phyloP scores from a whole-genome alignment of 495 filamentous ascomycete genomes.

The Hypoxylon cercidicola region DNA sequence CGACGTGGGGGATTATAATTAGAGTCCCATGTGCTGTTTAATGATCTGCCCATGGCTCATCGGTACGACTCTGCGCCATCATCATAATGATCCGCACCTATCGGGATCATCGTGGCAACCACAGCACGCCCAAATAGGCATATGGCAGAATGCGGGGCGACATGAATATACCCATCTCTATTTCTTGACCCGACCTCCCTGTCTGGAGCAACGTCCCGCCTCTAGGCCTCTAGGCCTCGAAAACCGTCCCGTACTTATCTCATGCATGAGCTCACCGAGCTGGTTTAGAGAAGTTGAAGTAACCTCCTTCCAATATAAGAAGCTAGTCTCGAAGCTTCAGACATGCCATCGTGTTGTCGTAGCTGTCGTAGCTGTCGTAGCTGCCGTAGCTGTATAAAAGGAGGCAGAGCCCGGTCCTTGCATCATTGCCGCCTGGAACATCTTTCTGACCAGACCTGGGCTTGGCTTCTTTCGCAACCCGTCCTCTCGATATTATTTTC shows the following conservation, averaged over 20 bases:
- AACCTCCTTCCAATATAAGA: constrained; percentile 30
- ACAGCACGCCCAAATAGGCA: neutral
- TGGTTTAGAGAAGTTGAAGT: neutral
- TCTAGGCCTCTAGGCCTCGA: neutral
- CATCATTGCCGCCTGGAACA: neutral
- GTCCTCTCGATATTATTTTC: neutral
- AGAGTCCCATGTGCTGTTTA: constrained; percentile 11
- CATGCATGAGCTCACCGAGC: neutral
- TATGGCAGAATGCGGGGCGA: constrained; percentile 26
- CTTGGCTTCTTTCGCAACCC: neutral
- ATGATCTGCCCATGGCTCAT: constrained; percentile 9
- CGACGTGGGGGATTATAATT: constrained; percentile 18
- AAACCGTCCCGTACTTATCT: constrained; percentile 14
- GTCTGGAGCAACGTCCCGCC: constrained; percentile 9
- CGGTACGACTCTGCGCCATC: constrained; percentile 20
- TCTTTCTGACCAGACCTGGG: neutral
- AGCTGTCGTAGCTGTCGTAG: neutral
- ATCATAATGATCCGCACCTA: constrained; percentile 24
- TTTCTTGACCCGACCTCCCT: constrained; percentile 8
- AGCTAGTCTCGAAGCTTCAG: constrained; percentile 9
- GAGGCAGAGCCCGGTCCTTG: neutral
- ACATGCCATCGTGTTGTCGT: neutral
- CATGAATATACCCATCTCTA: constrained; percentile 6
- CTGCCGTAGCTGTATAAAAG: constrained; percentile 8
- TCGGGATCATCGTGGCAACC: constrained; percentile 17